Conservation (phyloP, 176 grass and related monocot species). For the Avena atlantica region DNA sequence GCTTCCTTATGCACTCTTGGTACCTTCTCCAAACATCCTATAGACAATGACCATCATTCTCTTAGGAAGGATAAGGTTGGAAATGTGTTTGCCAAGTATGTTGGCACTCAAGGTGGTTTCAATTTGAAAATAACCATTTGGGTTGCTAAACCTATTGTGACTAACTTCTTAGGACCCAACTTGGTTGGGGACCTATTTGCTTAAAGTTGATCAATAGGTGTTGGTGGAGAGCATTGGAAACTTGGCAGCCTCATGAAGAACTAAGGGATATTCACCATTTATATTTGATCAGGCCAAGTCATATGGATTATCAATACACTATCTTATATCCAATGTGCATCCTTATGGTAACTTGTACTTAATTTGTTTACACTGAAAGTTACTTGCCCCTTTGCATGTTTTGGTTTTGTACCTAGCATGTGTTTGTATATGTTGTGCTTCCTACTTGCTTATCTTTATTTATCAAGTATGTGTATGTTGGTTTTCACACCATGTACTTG, state of each 20-base stretch:
- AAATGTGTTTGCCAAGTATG: no score
- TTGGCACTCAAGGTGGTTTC: no score
- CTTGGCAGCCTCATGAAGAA: no score
- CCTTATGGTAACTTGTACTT: background rate
- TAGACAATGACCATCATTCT: no score
- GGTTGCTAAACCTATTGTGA: background rate
- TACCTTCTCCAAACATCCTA: no score
- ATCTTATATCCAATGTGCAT: background rate
- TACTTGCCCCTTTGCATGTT: background rate
- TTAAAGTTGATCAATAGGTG: background rate
- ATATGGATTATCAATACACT: background rate
- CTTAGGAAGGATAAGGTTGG: background rate
- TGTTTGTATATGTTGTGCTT: background rate
- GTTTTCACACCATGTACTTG: no score
- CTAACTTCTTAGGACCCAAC: background rate
- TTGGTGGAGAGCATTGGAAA: background rate
- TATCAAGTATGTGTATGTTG: no score
- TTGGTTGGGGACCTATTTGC: no score
- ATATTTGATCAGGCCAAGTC: background rate
- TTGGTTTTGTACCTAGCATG: background rate
- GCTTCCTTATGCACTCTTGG: no score
- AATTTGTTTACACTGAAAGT: background rate
- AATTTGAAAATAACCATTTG: no score
- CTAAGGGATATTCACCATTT: no score
- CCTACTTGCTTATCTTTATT: no score